These are phyloP conservation scores for Penicillium coprophilum DNA, from an alignment of 495 filamentous ascomycete species.

Conservation along the genomic window DNA sequence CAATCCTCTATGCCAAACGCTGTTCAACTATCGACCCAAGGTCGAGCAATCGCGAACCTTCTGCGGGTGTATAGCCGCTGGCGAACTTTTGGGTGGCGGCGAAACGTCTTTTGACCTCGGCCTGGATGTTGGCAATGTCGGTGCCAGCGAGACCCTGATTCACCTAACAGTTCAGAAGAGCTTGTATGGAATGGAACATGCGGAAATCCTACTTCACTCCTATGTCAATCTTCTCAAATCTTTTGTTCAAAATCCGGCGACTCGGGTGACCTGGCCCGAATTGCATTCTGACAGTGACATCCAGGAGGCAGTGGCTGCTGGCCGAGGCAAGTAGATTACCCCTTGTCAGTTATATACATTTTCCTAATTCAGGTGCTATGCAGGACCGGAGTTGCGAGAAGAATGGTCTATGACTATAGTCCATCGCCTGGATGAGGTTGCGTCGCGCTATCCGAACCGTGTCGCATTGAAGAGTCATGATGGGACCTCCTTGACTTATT, in stretches of 20 bases:
- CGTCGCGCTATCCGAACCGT: conserved; percentile 2
- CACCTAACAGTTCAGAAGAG: conserved; percentile 22
- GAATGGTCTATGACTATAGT: conserved; percentile 38
- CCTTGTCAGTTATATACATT: not conserved
- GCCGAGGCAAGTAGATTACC: conserved; percentile 14
- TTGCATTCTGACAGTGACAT: conserved; percentile 14
- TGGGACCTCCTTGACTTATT: conserved; percentile 20
- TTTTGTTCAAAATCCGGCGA: conserved; percentile 24
- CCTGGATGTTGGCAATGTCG: conserved; percentile 20
- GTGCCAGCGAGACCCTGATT: conserved; percentile 14
- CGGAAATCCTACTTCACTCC: conserved; percentile 27
- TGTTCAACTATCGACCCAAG: conserved; percentile 42
- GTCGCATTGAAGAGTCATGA: conserved; percentile 16
- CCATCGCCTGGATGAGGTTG: conserved; percentile 34
- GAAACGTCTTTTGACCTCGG: conserved; percentile 27
- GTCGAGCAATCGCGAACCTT: conserved; percentile 17
- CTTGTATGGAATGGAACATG: conserved; percentile 26
- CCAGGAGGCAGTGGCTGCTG: conserved; percentile 13
- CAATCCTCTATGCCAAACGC: conserved; percentile 41
- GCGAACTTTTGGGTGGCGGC: conserved; percentile 23
- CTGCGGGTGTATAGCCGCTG: conserved; percentile 21
- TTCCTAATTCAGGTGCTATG: not conserved
- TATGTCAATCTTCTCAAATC: conserved; percentile 31
- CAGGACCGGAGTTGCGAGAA: conserved; percentile 20
- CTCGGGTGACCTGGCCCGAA: conserved; percentile 21